A percentile compares a stretch with the other conserved stretches of the same genome.
phyloP scores from a whole-genome alignment of 441 rosid species.

The Omphalea diandra region DNA sequence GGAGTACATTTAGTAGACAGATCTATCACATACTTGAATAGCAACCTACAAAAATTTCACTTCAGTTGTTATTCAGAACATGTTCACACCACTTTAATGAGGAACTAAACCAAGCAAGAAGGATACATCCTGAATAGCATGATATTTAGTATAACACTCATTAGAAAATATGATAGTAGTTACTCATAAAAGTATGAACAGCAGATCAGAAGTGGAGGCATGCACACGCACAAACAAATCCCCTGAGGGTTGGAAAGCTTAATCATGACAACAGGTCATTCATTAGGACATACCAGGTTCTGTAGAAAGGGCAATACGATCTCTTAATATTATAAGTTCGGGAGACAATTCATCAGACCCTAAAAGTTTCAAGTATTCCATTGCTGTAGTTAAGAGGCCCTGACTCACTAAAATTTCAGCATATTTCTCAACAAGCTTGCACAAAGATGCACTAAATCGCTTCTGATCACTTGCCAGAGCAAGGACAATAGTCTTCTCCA shows the following conservation, averaged over 20 bases:
- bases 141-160: no score
- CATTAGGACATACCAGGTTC: slow-evolving; percentile 47
- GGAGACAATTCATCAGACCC: slow-evolving; percentile 87
- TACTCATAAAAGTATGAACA: not conserved
- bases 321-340: slow-evolving; percentile 81
- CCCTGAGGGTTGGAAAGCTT: not conserved
- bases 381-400: slow-evolving; percentile 75
- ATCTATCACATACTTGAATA: not conserved
- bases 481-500: slow-evolving; percentile 99
- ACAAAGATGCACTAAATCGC: slow-evolving; percentile 86
- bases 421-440: slow-evolving; percentile 98
- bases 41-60: not conserved
- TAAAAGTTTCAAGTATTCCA: slow-evolving; percentile 83
- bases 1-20: no score
- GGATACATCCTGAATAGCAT: not conserved
- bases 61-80: not conserved
- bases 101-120: not conserved
- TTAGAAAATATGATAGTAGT: no score
- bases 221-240: not conserved
- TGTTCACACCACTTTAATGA: not conserved
- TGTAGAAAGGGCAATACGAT: slow-evolving; percentile 72
- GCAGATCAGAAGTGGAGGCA: not conserved
- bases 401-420: slow-evolving; percentile 98
- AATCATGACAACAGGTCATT: not conserved
- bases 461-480: slow-evolving; percentile 97